Percentiles rank a stretch among this genome's conserved stretches.
Conservation (phyloP, 768 basidiomycete genomes). For the Boletus rubescentipes region DNA sequence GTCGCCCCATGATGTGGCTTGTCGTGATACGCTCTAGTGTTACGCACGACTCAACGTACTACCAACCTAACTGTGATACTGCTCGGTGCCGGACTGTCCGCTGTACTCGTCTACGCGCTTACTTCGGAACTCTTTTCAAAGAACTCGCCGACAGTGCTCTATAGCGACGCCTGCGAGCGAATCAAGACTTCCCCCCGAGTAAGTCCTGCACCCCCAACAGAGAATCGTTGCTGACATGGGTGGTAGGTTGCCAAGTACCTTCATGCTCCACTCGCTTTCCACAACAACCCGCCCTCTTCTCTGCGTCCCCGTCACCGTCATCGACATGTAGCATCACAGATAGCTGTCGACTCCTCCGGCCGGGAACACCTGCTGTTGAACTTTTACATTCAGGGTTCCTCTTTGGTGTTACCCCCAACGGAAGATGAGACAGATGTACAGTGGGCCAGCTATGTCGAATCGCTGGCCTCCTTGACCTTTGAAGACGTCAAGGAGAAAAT, state of each 20-base stretch:
- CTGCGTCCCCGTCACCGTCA: conserved; percentile 79
- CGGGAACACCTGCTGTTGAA: conserved; percentile 83
- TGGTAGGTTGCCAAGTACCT: conserved; percentile 68
- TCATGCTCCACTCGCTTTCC: conserved; percentile 66
- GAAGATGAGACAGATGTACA: conserved; percentile 27
- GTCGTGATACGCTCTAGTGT: conserved; percentile 7
- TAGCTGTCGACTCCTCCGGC: conserved; percentile 69
- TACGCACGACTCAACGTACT: conserved; percentile 46
- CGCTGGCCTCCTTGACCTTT: conserved; percentile 51
- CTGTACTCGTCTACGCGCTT: conserved; percentile 70
- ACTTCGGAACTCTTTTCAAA: conserved; percentile 85
- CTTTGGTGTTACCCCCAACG: conserved; percentile 26
- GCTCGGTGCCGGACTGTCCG: conserved; percentile 78
- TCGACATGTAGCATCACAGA: conserved; percentile 76
- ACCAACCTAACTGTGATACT: conserved; percentile 56
- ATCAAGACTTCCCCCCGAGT: conserved; percentile 49
- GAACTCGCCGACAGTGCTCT: conserved; percentile 83
- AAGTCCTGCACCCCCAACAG: conserved; percentile 12
- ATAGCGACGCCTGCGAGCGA: conserved; percentile 55
- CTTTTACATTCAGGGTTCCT: conserved; percentile 72
- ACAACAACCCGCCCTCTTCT: conserved; percentile 79
- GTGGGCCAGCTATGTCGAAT: conserved; percentile 40
- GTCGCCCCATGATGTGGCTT: not conserved
- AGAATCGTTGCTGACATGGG: not conserved
- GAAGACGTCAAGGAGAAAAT: conserved; percentile 53